phyloP scores from a whole-genome alignment of 495 filamentous ascomycete genomes.

The Penicillium maclennaniae region DNA sequence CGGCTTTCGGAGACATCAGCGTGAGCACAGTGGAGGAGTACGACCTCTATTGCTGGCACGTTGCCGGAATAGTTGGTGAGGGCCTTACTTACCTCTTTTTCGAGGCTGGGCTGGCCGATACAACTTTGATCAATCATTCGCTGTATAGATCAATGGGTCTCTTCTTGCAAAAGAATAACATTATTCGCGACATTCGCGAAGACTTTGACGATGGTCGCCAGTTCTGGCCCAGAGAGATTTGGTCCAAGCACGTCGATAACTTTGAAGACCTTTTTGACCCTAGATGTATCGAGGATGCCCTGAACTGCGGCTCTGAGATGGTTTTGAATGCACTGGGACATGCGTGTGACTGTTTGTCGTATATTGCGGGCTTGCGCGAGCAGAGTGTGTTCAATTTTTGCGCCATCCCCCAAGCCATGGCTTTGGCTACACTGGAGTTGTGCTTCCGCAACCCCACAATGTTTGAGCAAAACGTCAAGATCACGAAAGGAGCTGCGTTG shows the following conservation, averaged over 20 bases:
- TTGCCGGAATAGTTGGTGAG: neutral
- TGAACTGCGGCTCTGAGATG: neutral
- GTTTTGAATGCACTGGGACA: neutral
- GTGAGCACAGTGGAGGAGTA: slow-evolving; percentile 43
- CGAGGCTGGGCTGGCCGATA: neutral
- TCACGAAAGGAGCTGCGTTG: neutral
- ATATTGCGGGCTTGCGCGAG: slow-evolving; percentile 46
- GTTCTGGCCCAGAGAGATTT: slow-evolving; percentile 84
- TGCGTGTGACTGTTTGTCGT: slow-evolving; percentile 62
- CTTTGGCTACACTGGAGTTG: neutral
- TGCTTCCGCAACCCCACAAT: neutral
- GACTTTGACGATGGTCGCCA: slow-evolving; percentile 71
- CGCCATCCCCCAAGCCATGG: slow-evolving; percentile 54
- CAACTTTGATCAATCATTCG: neutral
- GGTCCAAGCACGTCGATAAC: slow-evolving; percentile 76
- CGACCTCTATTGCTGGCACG: neutral
- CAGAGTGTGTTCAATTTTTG: slow-evolving; percentile 93
- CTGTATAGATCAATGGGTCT: neutral
- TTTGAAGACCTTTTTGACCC: slow-evolving; percentile 77
- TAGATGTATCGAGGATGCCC: slow-evolving; percentile 20
- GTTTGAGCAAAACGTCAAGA: neutral
- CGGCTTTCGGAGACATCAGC: neutral
- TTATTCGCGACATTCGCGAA: slow-evolving; percentile 81
- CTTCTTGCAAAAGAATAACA: slow-evolving; percentile 60
- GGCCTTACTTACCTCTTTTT: neutral